Conservation (phyloP, 2,329 filamentous ascomycete genomes). For the Fusarium brevicatenulatum region DNA sequence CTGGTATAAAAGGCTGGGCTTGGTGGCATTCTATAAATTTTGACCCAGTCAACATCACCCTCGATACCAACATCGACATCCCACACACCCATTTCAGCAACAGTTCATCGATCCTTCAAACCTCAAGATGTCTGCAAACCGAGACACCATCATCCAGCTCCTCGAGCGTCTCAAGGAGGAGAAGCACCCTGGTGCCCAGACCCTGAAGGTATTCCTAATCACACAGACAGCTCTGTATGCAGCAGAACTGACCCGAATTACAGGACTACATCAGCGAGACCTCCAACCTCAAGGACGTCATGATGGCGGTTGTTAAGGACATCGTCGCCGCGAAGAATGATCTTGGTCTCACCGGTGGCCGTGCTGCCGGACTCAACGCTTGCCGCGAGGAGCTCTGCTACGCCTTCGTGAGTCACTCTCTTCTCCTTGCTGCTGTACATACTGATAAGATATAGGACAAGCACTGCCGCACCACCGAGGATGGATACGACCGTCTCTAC, state of each 20-base stretch:
- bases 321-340: slow-evolving; percentile 19
- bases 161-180: slow-evolving; percentile 1
- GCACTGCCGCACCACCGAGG: slow-evolving; percentile 14
- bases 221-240: fast-evolving
- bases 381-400: slow-evolving; percentile 23
- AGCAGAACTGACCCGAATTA: not conserved
- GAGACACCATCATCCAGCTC: slow-evolving; percentile 7
- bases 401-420: slow-evolving; percentile 8
- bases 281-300: slow-evolving; percentile 22
- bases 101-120: not conserved
- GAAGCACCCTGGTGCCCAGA: not conserved
- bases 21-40: not conserved
- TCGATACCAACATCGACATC: not conserved
- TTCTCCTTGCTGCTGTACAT: not conserved
- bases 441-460: slow-evolving; percentile 15
- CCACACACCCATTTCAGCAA: not conserved
- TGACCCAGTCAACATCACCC: slow-evolving; percentile 6
- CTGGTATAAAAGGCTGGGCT: not conserved
- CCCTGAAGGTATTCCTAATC: slow-evolving; percentile 4
- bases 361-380: slow-evolving; percentile 9
- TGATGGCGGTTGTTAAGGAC: slow-evolving; percentile 30
- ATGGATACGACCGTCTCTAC: slow-evolving; percentile 13
- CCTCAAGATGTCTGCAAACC: not conserved
- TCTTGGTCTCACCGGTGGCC: slow-evolving; percentile 3
- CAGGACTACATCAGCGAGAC: slow-evolving; percentile 30